A percentile compares a stretch with the other conserved stretches of the same genome.
Evolutionary conservation across 345 rosid species (phyloP).

Genomic region (Clausena lansium): DNA sequence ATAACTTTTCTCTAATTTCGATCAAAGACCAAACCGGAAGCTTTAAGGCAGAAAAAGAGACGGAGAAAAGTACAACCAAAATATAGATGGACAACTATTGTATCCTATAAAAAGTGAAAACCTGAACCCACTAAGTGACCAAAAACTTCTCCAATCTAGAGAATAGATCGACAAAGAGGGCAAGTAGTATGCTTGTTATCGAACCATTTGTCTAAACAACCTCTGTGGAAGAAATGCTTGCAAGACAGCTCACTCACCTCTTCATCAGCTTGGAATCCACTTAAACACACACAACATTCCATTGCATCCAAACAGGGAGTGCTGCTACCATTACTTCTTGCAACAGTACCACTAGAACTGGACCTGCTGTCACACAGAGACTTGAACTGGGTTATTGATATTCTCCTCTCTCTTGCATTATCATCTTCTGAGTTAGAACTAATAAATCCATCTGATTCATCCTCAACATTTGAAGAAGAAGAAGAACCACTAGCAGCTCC

Average conservation of each 20-base stretch:
- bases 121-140: background rate
- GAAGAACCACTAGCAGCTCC: constrained; percentile 9
- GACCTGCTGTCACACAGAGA: constrained; percentile 25
- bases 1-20: constrained; percentile 2
- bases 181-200: constrained; percentile 53
- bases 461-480: constrained; percentile 14
- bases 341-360: background rate
- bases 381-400: constrained; percentile 55
- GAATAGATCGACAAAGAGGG: constrained; percentile 76
- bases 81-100: background rate
- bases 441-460: constrained; percentile 21
- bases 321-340: background rate
- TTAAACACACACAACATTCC: constrained; percentile 77
- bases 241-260: constrained; percentile 83
- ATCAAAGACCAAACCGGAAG: constrained; percentile 12
- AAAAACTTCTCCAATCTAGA: constrained; percentile 16
- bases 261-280: constrained; percentile 68
- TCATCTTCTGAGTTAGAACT: constrained; percentile 7
- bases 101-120: background rate
- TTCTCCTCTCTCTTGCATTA: constrained; percentile 31
- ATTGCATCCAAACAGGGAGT: background rate
- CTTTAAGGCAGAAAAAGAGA: background rate
- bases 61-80: background rate
- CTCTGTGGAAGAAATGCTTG: constrained; percentile 84
- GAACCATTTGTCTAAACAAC: constrained; percentile 77